Conservation (phyloP, 2,329 filamentous ascomycete genomes). For the Pseudogymnoascus sp. region DNA sequence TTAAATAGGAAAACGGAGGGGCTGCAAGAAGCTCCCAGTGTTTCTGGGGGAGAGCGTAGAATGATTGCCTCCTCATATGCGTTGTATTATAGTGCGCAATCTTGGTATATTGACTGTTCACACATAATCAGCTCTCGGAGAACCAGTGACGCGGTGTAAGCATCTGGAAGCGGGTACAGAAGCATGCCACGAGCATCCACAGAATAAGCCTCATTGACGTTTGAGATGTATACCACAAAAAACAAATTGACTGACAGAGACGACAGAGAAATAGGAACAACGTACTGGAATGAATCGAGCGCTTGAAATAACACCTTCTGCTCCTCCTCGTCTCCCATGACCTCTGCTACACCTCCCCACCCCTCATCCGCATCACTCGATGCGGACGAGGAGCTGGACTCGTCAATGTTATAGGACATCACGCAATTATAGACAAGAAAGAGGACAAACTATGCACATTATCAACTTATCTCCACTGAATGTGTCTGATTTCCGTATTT, state of each 20-base stretch:
- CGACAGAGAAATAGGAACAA: constrained; percentile 20
- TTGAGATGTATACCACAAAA: neutral
- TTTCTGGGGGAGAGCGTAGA: constrained; percentile 77
- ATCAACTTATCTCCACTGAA: neutral
- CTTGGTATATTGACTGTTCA: constrained; percentile 68
- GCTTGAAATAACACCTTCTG: constrained; percentile 69
- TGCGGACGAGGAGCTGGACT: neutral
- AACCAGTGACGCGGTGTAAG: neutral
- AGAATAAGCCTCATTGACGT: neutral
- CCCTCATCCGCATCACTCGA: constrained; percentile 4
- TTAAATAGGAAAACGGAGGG: constrained; percentile 74
- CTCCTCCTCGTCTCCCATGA: constrained; percentile 68
- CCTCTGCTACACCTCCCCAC: constrained; percentile 1
- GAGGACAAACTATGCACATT: constrained; percentile 1
- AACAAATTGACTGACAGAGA: neutral
- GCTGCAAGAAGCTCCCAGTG: constrained; percentile 79
- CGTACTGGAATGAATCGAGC: constrained; percentile 83
- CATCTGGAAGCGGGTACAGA: constrained; percentile 10
- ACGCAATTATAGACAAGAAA: neutral
- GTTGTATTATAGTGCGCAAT: constrained; percentile 85
- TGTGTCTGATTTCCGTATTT: neutral
- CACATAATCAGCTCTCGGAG: neutral
- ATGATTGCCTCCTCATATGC: constrained; percentile 80
- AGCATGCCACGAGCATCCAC: constrained; percentile 9
- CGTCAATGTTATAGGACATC: constrained; percentile 6